Evolutionary conservation across 1,284 basidiomycete species (phyloP).

Genomic region (Porodaedalea pini): DNA sequence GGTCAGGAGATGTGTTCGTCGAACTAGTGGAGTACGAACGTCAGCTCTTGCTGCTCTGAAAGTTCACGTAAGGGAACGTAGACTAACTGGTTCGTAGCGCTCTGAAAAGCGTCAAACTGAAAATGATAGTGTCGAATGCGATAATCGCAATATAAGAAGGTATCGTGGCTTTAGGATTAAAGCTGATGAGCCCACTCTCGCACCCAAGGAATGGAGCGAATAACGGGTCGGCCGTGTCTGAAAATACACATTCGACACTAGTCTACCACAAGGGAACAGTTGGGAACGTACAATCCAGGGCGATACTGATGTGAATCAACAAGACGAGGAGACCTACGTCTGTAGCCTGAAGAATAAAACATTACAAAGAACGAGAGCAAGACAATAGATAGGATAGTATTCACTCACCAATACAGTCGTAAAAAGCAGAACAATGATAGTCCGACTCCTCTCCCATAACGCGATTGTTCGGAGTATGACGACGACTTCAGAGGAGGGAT

Average conservation of each 20-base stretch:
- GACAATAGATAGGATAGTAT: not conserved
- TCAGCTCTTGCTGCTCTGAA: not conserved
- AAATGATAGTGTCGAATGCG: conserved; percentile 18
- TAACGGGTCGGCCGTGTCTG: not conserved
- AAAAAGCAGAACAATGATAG: conserved; percentile 4
- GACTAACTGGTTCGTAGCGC: conserved; percentile 12
- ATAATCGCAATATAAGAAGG: conserved; percentile 15
- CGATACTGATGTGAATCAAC: not conserved
- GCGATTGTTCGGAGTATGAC: conserved; percentile 17
- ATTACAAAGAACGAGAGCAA: not conserved
- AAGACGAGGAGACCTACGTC: not conserved
- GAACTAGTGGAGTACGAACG: not conserved
- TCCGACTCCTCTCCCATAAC: conserved; percentile 13
- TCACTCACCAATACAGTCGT: conserved; percentile 1
- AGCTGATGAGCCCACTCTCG: conserved; percentile 9
- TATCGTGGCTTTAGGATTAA: conserved; percentile 14
- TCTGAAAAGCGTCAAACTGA: conserved; percentile 9
- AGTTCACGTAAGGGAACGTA: not conserved
- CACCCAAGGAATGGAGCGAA: conserved; percentile 12
- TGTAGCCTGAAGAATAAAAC: not conserved
- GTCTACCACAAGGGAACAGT: not conserved
- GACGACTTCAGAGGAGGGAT: not conserved
- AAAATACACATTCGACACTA: not conserved
- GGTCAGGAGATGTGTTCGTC: conserved; percentile 8
- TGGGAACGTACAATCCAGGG: not conserved